These are phyloP conservation scores for Pigoraptor vietnamica DNA, from an alignment of 78 protist genomes.

Conservation along the genomic window DNA sequence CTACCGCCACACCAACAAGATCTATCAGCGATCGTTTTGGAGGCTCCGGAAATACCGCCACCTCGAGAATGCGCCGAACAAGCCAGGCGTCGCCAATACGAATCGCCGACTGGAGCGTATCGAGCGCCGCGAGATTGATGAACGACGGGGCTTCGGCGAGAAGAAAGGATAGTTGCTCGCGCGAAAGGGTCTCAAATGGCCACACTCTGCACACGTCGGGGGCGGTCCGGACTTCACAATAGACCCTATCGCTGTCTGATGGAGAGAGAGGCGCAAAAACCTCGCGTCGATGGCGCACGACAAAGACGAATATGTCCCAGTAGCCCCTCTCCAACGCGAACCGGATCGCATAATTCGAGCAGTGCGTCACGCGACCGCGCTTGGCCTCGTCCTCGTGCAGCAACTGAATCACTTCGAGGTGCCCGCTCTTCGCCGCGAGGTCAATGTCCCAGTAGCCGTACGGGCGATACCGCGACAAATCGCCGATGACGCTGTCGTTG, in stretches of 20 bases:
- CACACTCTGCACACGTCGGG: too few species aligned
- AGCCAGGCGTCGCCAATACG: too few species aligned
- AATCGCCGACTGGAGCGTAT: too few species aligned
- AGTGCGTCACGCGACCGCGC: background rate
- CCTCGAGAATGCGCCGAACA: too few species aligned
- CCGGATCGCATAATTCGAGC: background rate
- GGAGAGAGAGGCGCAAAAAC: too few species aligned
- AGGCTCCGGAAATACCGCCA: too few species aligned
- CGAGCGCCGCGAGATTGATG: too few species aligned
- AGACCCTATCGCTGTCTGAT: too few species aligned
- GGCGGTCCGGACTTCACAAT: too few species aligned
- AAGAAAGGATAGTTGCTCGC: background rate
- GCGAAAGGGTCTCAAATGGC: background rate
- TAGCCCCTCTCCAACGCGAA: background rate
- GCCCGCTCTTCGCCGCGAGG: background rate
- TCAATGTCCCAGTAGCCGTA: background rate
- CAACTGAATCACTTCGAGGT: background rate
- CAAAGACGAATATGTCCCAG: background rate
- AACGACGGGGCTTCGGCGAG: background rate
- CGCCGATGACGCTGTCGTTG: background rate
- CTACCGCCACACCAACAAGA: too few species aligned
- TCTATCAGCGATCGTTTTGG: too few species aligned
- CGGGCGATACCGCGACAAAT: background rate
- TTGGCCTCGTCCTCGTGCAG: background rate
- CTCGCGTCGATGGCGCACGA: background rate